Percentiles rank a stretch among this genome's conserved stretches.
phyloP scores from a whole-genome alignment of 163 green algal species.

The Trebouxia gelatinosa region DNA sequence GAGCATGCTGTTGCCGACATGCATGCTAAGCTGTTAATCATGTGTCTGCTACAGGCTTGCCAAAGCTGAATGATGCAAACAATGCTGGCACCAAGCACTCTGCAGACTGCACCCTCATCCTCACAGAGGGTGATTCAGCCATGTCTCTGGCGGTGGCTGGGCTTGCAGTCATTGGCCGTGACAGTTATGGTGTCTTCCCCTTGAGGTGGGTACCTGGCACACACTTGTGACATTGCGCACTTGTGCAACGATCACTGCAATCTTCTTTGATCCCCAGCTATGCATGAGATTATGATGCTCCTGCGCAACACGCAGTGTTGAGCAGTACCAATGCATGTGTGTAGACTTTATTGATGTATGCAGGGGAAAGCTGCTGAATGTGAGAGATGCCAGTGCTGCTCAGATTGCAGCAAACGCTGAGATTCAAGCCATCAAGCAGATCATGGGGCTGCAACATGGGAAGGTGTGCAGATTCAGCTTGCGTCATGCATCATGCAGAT shows the following conservation, averaged over 20 bases:
- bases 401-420: slow-evolving; percentile 97
- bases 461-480: slow-evolving; percentile 68
- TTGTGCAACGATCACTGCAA: too few relatives aligned
- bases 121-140: slow-evolving; percentile 98
- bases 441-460: slow-evolving; percentile 97
- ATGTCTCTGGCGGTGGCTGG: slow-evolving; percentile 94
- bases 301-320: too few relatives aligned
- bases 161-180: slow-evolving; percentile 91
- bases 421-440: slow-evolving; percentile 99
- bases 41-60: slow-evolving; percentile 73
- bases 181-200: slow-evolving; percentile 97
- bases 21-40: too few relatives aligned
- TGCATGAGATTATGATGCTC: too few relatives aligned
- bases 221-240: neutral
- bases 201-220: slow-evolving; percentile 65
- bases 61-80: slow-evolving; percentile 98
- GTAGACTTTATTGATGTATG: too few relatives aligned
- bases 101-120: slow-evolving; percentile 97
- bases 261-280: too few relatives aligned
- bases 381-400: slow-evolving; percentile 88
- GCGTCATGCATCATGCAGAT: too few relatives aligned
- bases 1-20: too few relatives aligned
- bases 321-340: too few relatives aligned
- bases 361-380: slow-evolving; percentile 98
- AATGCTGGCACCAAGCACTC: slow-evolving; percentile 82